phyloP scores from a whole-genome alignment of 305 asterid genomes.

The Caryopteris hybrid region DNA sequence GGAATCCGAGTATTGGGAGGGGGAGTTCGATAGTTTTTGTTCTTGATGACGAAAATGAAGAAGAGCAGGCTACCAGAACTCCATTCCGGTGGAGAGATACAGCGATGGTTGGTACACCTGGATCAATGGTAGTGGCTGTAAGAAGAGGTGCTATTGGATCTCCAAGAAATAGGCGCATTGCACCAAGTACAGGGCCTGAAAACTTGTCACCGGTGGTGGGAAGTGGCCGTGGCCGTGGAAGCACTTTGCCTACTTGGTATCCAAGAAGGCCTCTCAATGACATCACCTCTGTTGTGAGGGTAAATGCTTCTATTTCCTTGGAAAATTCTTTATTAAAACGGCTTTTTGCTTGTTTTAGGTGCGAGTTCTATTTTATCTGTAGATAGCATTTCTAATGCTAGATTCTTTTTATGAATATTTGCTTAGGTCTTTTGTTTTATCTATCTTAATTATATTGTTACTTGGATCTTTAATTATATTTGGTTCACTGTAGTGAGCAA shows the following conservation, averaged over 20 bases:
- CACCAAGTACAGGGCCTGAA: constrained; percentile 27
- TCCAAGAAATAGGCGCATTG: constrained; percentile 33
- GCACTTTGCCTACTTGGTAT: constrained; percentile 69
- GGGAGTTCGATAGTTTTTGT: constrained; percentile 19
- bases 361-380: no score
- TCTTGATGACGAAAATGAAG: constrained; percentile 36
- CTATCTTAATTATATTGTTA: background rate
- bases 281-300: constrained; percentile 63
- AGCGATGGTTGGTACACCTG: constrained; percentile 33
- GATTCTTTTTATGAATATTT: background rate
- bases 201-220: constrained; percentile 33
- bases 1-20: constrained; percentile 19
- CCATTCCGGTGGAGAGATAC: constrained; percentile 58
- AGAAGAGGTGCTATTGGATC: constrained; percentile 27
- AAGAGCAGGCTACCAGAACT: constrained; percentile 21
- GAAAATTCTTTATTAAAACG: no score
- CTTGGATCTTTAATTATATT: background rate
- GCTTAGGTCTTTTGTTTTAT: background rate
- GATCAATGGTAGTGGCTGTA: constrained; percentile 13
- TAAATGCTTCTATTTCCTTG: constrained; percentile 20
- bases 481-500: no score
- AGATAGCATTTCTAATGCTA: background rate
- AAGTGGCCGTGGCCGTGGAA: constrained; percentile 33
- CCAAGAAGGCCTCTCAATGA: constrained; percentile 76
- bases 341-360: no score